Evolutionary conservation across 2,329 filamentous ascomycete genomes (phyloP), one percentile per base, ranked within the genome.

Genomic region (Aspergillus floridensis): DNA sequence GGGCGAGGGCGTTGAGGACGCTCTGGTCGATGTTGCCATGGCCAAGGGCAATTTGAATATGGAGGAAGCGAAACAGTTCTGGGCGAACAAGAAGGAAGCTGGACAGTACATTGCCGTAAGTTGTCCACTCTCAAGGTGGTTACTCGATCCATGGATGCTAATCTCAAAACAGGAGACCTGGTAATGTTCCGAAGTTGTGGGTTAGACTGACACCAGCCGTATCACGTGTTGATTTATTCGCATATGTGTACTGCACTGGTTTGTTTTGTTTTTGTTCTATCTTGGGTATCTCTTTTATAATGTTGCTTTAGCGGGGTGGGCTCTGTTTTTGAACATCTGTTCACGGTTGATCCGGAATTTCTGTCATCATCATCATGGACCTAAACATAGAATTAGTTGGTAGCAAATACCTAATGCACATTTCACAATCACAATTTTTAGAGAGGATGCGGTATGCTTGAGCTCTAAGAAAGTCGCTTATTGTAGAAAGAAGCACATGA

Each of bases 1-100:
- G 95, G 95, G 95, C 60, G 95, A 98, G 76, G 95, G 95, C 49
- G 95, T 99, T 3, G 90, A 98, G 74, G 83, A 87, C 50, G 91
- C 93, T 0, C 82, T 99, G 14, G 82, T 97, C 26, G 90, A 96
- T 63, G 92, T 97, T 1, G 92, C 92, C 54, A 96, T 96, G 88
- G 82, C 88, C 65, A 97, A 96, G 82, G 95, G 93, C 11, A 92
- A 92, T 70, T 79, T 99, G 54, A 89, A 91, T 72, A 81, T 83
- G 22, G 88, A 92, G 32, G 92, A 96, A 74, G 93, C 95, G 2
- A 82, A 84, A 72, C 86, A 89, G 64, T 99, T 97, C 75, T 98
- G 95, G 95, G 80, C 88, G 49, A 83, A 91, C 68, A 98, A 98
- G 86, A 93, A 90, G 81, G 89, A 92, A 66, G 92, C 87, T 26